Evolutionary conservation across 2,329 filamentous ascomycete genomes (phyloP), one percentile per base, ranked within the genome.

Genomic region (Stagonosporopsis rhizophila): DNA sequence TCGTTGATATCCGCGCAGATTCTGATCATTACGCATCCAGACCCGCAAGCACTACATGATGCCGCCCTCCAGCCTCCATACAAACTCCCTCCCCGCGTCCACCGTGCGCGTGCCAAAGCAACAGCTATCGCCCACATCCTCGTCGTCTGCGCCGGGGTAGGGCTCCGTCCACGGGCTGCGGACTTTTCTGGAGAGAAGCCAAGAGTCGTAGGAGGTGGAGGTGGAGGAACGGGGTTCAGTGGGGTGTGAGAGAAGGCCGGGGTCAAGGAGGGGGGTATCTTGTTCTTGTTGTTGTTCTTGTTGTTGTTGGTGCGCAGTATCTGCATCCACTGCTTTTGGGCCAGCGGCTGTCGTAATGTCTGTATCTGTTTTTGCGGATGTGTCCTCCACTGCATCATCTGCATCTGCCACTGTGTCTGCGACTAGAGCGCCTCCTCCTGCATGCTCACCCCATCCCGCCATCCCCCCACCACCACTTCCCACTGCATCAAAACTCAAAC

Each of bases 401-500:
- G n/a, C 27, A 14, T 30, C 41, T 32, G 11, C 17, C 25, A 11
- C 25, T 14, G 8, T 28, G 28, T 22, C 17, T 45, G 12, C 19
- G 28, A n/a, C 30, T 27, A 1, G 15, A 30, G 22, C 4, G 23
- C 22, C 46, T 23, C 22, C 46, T 23, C 28, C 9, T n/a, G 14
- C 30, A 32, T n/a, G 30, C 39, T 40, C 40, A 35, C 14, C 53
- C 53, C 53, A 56, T 52, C 4, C 47, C 53, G 2, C 47, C 47
- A 3, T 56, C 47, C 20, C 47, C 42, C 40, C 47, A 56, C 47
- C 47, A 56, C 47, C 47, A 52, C 14, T 2, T 8, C 1, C 2
- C 20, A 7, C 20, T n/a, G 5, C 9, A 11, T 73, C 65, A 90
- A 73, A 96, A 96, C 58, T 96, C 93, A 82, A 97, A 95, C 71